Conservation (phyloP, 1,284 basidiomycete genomes). For the Pulchroboletus neoregius region DNA sequence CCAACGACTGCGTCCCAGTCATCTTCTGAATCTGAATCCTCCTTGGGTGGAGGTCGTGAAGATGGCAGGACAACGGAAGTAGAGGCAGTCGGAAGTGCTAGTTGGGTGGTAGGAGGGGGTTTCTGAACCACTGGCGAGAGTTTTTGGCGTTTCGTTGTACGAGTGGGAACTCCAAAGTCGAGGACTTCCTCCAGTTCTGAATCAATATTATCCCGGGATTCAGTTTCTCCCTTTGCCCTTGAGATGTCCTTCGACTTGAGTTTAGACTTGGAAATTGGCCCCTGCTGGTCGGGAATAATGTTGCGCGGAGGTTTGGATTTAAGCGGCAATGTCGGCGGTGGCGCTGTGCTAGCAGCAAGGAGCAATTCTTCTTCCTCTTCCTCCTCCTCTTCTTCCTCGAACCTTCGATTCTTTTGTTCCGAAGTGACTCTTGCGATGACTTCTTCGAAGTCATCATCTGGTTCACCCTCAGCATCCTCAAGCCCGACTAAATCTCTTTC, state of each 20-base stretch:
- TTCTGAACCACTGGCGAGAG: conserved; percentile 36
- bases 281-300: conserved; percentile 25
- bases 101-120: conserved; percentile 29
- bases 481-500: conserved; percentile 34
- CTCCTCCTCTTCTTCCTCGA: conserved; percentile 42
- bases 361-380: conserved; percentile 46
- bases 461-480: conserved; percentile 44
- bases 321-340: conserved; percentile 21
- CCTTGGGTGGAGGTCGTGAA: conserved; percentile 24
- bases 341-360: conserved; percentile 29
- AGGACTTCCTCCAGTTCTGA: conserved; percentile 41
- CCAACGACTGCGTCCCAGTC: conserved; percentile 49
- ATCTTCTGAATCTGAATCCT: conserved; percentile 49
- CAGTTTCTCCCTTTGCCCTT: conserved; percentile 25
- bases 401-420: conserved; percentile 18
- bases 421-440: conserved; percentile 30
- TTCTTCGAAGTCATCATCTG: conserved; percentile 42
- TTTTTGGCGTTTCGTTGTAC: conserved; percentile 39
- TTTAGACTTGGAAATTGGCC: conserved; percentile 25
- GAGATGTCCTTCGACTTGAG: conserved; percentile 25
- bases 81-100: conserved; percentile 44
- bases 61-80: conserved; percentile 36
- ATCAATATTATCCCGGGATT: conserved; percentile 25
- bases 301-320: conserved; percentile 28
- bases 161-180: conserved; percentile 36